Percentiles rank a stretch among this genome's conserved stretches.
These are phyloP conservation scores for Pleoardoris graminearum DNA, from an alignment of 2,329 filamentous ascomycete genomes.

Conservation along the genomic window DNA sequence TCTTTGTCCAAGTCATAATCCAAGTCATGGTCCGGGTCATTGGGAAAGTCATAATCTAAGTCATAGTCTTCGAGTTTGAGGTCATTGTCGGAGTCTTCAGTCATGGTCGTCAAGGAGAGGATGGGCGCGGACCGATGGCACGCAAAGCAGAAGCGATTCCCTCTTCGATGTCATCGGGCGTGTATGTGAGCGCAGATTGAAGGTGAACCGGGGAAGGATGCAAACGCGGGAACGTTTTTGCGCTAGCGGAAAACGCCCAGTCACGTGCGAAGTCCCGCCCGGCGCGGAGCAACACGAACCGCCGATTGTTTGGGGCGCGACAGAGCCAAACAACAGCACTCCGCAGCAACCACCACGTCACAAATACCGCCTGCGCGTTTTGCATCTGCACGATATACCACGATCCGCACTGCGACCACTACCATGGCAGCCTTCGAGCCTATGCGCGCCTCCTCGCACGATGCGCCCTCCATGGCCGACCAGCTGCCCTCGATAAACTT, in stretches of 20 bases:
- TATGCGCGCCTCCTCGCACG: constrained; percentile 61
- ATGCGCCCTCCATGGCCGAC: constrained; percentile 70
- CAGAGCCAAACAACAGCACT: constrained; percentile 25
- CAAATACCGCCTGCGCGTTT: background rate
- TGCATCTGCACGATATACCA: background rate
- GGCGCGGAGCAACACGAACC: constrained; percentile 9
- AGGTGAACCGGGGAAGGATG: background rate
- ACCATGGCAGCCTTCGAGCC: constrained; percentile 67
- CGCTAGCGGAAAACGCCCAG: constrained; percentile 31
- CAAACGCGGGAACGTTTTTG: constrained; percentile 12
- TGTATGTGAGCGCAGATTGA: background rate
- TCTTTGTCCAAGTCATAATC: constrained; percentile 52
- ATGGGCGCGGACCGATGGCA: constrained; percentile 17
- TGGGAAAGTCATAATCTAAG: constrained; percentile 55
- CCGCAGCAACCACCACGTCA: constrained; percentile 25
- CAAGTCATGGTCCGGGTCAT: constrained; percentile 63
- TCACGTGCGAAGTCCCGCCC: constrained; percentile 30
- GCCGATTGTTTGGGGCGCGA: constrained; percentile 38
- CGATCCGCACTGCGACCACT: constrained; percentile 40
- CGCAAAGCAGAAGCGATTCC: constrained; percentile 10
- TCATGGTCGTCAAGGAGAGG: constrained; percentile 56
- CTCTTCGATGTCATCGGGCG: background rate
- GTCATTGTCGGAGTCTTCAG: constrained; percentile 55
- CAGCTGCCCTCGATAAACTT: constrained; percentile 89
- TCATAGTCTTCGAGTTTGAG: constrained; percentile 59